Evolutionary conservation across 148 eudicot genomes (phyloP).

Genomic region (Chenopodium album): DNA sequence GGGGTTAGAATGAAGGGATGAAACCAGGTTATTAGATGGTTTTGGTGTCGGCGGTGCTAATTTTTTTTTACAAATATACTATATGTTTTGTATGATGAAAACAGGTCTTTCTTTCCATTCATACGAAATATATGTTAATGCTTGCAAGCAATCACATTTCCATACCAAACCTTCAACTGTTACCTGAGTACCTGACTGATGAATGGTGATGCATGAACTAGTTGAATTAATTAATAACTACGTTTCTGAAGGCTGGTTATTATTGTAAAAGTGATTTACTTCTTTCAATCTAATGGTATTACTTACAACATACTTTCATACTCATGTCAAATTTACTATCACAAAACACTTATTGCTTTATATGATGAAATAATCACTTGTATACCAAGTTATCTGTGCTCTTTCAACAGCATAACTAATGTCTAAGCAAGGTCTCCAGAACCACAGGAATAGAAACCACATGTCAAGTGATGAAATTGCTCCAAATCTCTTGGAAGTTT

Average conservation of each 20-base stretch:
- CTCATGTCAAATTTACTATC: too few relatives aligned
- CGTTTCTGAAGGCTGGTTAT: not conserved
- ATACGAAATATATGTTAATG: not conserved
- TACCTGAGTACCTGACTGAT: not conserved
- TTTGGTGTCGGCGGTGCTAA: conserved; percentile 16
- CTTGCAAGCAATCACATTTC: conserved; percentile 8
- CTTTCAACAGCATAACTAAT: too few relatives aligned
- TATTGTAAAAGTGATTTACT: too few relatives aligned
- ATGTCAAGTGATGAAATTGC: not conserved
- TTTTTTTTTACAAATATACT: not conserved
- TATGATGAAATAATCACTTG: not conserved
- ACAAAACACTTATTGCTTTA: too few relatives aligned
- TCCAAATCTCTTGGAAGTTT: not conserved
- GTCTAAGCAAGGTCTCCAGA: not conserved
- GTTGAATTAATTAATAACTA: not conserved
- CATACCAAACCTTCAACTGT: not conserved
- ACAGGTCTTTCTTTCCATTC: not conserved
- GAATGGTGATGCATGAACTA: not conserved
- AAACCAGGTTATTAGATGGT: conserved; percentile 16
- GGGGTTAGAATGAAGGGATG: conserved; percentile 24
- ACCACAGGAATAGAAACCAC: not conserved
- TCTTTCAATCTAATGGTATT: too few relatives aligned
- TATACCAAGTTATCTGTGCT: too few relatives aligned
- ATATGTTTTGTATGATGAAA: conserved; percentile 8
- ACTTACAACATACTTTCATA: too few relatives aligned